These are phyloP conservation scores for Peronosclerospora sorghi DNA, from an alignment of 352 stramenopile species.

Conservation along the genomic window DNA sequence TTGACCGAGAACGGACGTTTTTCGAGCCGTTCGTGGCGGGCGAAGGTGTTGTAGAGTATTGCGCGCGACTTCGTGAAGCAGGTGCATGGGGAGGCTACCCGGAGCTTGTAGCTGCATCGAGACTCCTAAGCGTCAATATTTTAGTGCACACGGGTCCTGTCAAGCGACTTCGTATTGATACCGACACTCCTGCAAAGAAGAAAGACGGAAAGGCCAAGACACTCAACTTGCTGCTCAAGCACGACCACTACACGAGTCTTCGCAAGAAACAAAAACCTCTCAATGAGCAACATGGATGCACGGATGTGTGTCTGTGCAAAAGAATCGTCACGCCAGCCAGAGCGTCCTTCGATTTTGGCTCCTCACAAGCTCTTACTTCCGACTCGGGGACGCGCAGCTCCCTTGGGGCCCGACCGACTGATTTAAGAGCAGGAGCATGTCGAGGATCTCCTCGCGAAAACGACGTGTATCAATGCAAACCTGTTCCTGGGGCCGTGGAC, in stretches of 20 bases:
- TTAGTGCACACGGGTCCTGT: slow-evolving; percentile 48
- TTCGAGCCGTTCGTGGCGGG: slow-evolving; percentile 37
- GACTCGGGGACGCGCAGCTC: slow-evolving; percentile 13
- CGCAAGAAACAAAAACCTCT: slow-evolving; percentile 15
- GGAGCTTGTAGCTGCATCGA: slow-evolving; percentile 44
- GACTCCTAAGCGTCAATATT: slow-evolving; percentile 42
- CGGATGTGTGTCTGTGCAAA: slow-evolving; percentile 18
- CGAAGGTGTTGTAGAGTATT: slow-evolving; percentile 32
- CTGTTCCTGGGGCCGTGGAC: slow-evolving; percentile 8
- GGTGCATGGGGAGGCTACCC: slow-evolving; percentile 52
- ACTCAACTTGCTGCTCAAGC: slow-evolving; percentile 34
- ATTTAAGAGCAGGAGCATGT: slow-evolving; percentile 10
- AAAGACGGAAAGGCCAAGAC: slow-evolving; percentile 25
- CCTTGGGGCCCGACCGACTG: slow-evolving; percentile 8
- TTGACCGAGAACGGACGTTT: slow-evolving; percentile 25
- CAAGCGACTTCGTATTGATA: slow-evolving; percentile 39
- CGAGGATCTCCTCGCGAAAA: slow-evolving; percentile 1
- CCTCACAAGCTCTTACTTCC: slow-evolving; percentile 8
- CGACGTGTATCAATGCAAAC: slow-evolving; percentile 15
- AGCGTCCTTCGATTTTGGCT: slow-evolving; percentile 15
- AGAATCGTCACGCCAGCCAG: slow-evolving; percentile 16
- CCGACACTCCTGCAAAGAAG: slow-evolving; percentile 14
- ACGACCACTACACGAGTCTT: slow-evolving; percentile 47
- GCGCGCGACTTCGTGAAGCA: slow-evolving; percentile 34
- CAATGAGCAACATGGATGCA: slow-evolving; percentile 19